These are phyloP conservation scores for Arabis hirsuta DNA, from an alignment of 345 rosid species.

Conservation along the genomic window DNA sequence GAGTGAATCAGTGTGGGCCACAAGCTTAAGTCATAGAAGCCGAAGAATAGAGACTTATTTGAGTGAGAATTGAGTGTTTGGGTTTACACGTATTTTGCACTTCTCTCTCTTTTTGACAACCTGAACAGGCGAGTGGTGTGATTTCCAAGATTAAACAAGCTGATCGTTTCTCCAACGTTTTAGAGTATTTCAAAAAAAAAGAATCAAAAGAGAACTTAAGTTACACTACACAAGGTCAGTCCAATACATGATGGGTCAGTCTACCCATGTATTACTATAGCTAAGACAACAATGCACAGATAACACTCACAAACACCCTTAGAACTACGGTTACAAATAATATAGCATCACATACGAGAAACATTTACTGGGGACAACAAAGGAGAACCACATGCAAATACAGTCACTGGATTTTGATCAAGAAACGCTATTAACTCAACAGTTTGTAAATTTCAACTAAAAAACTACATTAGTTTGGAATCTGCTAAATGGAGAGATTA, in stretches of 20 bases:
- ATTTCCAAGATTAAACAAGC: constrained; percentile 80
- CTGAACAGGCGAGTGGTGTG: constrained; percentile 86
- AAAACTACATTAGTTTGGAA: not conserved
- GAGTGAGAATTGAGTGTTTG: too few species aligned
- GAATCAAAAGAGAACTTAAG: constrained; percentile 13
- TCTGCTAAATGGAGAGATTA: too few species aligned
- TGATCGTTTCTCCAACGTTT: constrained; percentile 86
- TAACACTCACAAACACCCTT: constrained; percentile 15
- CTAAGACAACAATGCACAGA: not conserved
- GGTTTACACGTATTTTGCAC: too few species aligned
- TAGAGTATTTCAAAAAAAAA: constrained; percentile 62
- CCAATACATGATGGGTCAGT: not conserved
- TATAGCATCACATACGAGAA: not conserved
- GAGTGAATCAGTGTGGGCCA: too few species aligned
- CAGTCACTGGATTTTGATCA: constrained; percentile 10
- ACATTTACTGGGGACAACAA: not conserved
- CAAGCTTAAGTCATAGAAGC: too few species aligned
- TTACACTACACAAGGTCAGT: constrained; percentile 16
- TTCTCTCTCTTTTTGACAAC: constrained; percentile 39
- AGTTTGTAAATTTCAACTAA: not conserved
- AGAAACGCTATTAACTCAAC: constrained; percentile 14
- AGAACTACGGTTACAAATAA: not conserved
- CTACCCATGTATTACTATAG: not conserved
- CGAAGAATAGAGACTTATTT: too few species aligned
- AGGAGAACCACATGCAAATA: constrained; percentile 13